phyloP scores from a whole-genome alignment of 2,329 filamentous ascomycete species.

The Calonectria naviculata region DNA sequence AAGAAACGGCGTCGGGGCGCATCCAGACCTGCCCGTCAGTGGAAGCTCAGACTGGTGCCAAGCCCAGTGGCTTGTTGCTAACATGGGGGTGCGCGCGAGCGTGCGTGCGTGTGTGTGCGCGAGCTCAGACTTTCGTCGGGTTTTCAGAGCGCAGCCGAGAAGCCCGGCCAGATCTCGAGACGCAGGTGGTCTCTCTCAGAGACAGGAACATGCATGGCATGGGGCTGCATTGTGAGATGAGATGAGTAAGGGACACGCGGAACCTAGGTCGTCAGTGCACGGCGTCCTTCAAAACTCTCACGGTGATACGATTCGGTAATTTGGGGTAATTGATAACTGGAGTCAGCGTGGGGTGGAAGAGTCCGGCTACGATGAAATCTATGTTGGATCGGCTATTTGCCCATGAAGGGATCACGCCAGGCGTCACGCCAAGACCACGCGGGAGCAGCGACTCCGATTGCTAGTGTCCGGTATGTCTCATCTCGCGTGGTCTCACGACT shows the following conservation, averaged over 20 bases:
- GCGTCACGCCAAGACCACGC: constrained; percentile 18
- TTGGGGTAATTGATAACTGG: constrained; percentile 19
- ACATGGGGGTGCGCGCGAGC: constrained; percentile 15
- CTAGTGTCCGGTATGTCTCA: constrained; percentile 24
- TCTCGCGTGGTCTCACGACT: constrained; percentile 3
- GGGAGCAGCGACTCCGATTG: constrained; percentile 19
- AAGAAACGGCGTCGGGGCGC: constrained; percentile 25
- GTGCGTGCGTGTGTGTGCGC: constrained; percentile 3
- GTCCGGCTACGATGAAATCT: constrained; percentile 18
- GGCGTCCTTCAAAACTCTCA: constrained; percentile 4
- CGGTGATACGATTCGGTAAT: constrained; percentile 24
- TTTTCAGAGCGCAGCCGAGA: constrained; percentile 11
- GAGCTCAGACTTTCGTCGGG: constrained; percentile 10
- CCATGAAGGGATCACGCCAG: constrained; percentile 26
- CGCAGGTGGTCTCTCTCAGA: neutral
- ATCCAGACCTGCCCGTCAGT: constrained; percentile 21
- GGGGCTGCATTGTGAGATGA: constrained; percentile 15
- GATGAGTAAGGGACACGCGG: constrained; percentile 15
- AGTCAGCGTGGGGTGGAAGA: constrained; percentile 20
- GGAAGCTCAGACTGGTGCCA: constrained; percentile 27
- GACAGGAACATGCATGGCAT: constrained; percentile 13
- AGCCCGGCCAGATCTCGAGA: constrained; percentile 17
- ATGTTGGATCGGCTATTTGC: constrained; percentile 13
- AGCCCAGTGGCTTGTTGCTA: constrained; percentile 31
- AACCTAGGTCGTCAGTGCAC: neutral